Conservation (phyloP, 495 filamentous ascomycete genomes). For the Diplogelasinospora grovesii region DNA sequence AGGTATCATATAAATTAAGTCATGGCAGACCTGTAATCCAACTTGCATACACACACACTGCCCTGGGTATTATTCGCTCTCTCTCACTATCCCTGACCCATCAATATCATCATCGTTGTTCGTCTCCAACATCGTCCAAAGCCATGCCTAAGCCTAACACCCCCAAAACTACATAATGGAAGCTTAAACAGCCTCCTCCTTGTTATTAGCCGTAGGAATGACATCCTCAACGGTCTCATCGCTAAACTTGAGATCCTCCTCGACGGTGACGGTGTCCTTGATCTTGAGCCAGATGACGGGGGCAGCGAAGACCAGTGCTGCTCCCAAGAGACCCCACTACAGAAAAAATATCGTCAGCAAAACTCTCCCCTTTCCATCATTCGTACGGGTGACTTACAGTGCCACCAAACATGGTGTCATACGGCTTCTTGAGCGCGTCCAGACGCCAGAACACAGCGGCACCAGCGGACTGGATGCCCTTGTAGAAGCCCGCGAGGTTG, state of each 20-base stretch:
- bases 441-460: constrained; percentile 79
- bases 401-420: constrained; percentile 52
- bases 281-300: constrained; percentile 76
- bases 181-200: constrained; percentile 1
- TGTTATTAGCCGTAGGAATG: constrained; percentile 4
- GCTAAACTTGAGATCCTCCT: constrained; percentile 75
- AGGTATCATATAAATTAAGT: too few relatives aligned
- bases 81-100: too few relatives aligned
- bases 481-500: constrained; percentile 94
- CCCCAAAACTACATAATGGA: too few relatives aligned
- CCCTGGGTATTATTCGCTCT: too few relatives aligned
- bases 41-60: too few relatives aligned
- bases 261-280: constrained; percentile 62
- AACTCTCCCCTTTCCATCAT: neutral
- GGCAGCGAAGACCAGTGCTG: constrained; percentile 64
- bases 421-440: constrained; percentile 58
- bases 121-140: too few relatives aligned
- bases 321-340: constrained; percentile 68
- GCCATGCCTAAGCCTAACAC: too few relatives aligned
- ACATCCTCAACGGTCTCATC: constrained; percentile 74
- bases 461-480: constrained; percentile 91
- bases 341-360: constrained; percentile 30
- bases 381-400: constrained; percentile 30
- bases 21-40: too few relatives aligned
- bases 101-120: too few relatives aligned